These are phyloP conservation scores for Cenchrus fungigraminus DNA, from an alignment of 176 grass and related monocot species.

Conservation along the genomic window DNA sequence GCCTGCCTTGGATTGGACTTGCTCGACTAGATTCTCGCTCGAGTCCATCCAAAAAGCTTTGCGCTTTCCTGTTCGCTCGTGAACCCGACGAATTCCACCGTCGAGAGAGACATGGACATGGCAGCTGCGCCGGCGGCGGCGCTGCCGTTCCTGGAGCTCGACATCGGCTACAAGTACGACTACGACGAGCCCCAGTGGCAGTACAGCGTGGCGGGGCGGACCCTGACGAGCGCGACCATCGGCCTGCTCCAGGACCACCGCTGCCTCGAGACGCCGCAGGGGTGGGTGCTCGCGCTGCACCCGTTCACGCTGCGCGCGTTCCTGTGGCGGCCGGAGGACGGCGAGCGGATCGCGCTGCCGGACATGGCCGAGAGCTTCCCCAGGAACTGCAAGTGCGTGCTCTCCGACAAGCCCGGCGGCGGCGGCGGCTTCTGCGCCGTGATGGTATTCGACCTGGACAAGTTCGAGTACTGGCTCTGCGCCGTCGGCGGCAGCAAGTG, in stretches of 20 bases:
- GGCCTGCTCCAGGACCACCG: neutral
- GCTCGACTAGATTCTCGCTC: too few relatives aligned
- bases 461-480: neutral
- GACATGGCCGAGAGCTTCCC: neutral
- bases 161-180: neutral
- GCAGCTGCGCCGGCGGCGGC: neutral
- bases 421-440: neutral
- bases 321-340: slow-evolving; percentile 6
- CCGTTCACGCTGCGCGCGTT: neutral
- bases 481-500: neutral
- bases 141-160: neutral
- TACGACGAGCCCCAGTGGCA: neutral
- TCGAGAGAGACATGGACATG: too few relatives aligned
- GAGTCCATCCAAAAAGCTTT: too few relatives aligned
- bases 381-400: neutral
- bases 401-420: neutral
- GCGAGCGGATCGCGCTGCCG: neutral
- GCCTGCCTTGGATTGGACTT: neutral
- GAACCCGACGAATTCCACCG: too few relatives aligned
- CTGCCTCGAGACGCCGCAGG: slow-evolving; percentile 15
- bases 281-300: slow-evolving; percentile 10
- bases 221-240: neutral
- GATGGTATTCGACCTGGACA: neutral
- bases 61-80: too few relatives aligned
- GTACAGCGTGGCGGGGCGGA: neutral